phyloP scores from a whole-genome alignment of 352 stramenopile genomes.

The Pythium volutum region DNA sequence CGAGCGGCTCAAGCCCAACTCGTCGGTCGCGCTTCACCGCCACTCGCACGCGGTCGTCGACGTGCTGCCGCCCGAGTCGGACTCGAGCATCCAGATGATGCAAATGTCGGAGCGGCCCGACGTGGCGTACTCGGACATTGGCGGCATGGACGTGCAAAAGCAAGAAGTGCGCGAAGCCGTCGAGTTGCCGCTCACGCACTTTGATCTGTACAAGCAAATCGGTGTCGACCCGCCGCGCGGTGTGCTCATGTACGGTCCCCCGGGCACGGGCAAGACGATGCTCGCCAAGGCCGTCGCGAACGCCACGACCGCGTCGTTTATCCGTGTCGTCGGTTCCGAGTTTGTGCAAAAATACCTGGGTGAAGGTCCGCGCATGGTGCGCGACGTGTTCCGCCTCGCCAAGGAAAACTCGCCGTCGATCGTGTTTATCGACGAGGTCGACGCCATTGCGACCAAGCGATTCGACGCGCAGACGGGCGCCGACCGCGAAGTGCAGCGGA shows the following conservation, averaged over 20 bases:
- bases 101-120: slow-evolving; percentile 98
- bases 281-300: slow-evolving; percentile 99
- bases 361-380: slow-evolving; percentile 99
- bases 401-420: slow-evolving; percentile 99
- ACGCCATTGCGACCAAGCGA: slow-evolving; percentile 99
- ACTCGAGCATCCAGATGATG: slow-evolving; percentile 99
- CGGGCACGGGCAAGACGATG: slow-evolving; percentile 98
- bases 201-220: slow-evolving; percentile 99
- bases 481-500: slow-evolving; percentile 97
- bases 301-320: slow-evolving; percentile 98
- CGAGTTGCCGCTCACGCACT: slow-evolving; percentile 98
- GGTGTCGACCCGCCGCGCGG: slow-evolving; percentile 99
- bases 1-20: slow-evolving; percentile 99
- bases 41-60: slow-evolving; percentile 99
- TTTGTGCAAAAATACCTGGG: slow-evolving; percentile 99
- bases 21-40: slow-evolving; percentile 96
- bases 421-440: slow-evolving; percentile 99
- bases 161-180: slow-evolving; percentile 98
- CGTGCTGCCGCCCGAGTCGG: slow-evolving; percentile 97
- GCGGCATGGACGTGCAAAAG: slow-evolving; percentile 99
- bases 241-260: slow-evolving; percentile 97
- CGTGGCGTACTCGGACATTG: slow-evolving; percentile 96
- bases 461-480: slow-evolving; percentile 99
- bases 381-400: slow-evolving; percentile 99
- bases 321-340: slow-evolving; percentile 96